Base-by-base conservation (phyloP, 768 basidiomycete genomes). In the Naganishia vaughanmartiniae region DNA sequence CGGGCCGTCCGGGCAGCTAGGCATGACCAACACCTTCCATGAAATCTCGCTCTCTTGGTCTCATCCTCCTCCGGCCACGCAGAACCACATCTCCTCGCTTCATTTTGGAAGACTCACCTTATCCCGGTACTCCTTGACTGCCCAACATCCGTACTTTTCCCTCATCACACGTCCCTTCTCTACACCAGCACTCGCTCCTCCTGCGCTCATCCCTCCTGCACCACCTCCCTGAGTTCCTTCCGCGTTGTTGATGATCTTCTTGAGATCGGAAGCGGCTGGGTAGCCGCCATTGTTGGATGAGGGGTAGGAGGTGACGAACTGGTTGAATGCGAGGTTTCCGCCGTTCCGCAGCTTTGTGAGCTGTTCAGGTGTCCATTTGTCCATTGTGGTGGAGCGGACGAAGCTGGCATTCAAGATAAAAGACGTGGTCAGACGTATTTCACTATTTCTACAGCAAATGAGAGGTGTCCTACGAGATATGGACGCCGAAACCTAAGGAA, bases 301-400 rank as follows among this genome's bases (percentile, higher is more conserved):
- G 24, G 39, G 39, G 60, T 92, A 92, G 51, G 87, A 85, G 71
- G 85, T 84, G 83, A 93, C 83, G 81, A 96, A 97, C 1, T 87
- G 83, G 73, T 86, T 87, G 83, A 93, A 94, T 26, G 88, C 87
- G 9, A 84, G 86, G 79, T 97, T 97, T 67, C 95, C 95, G 57
- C 95, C 94, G 63, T 91, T 85, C 89, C 90, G 89, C 93, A 99
- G 97, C 73, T 83, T 82, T 54, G 79, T 76, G 46, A 83, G 70
- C 81, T 96, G 93, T 70, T 94, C 92, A 45, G 88, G 86, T 74
- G 90, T 89, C 92, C 93, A 96, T 74, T 92, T 90, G 82, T 96
- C 94, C 94, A 96, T 97, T 66, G 93, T 93, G 73, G 93, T 87
- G 51, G 91, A 92, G 79, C 93, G 86, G 67, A 95, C 91, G 81